Conservation (phyloP, 1,284 basidiomycete species). For the Sphagnurus paluster region DNA sequence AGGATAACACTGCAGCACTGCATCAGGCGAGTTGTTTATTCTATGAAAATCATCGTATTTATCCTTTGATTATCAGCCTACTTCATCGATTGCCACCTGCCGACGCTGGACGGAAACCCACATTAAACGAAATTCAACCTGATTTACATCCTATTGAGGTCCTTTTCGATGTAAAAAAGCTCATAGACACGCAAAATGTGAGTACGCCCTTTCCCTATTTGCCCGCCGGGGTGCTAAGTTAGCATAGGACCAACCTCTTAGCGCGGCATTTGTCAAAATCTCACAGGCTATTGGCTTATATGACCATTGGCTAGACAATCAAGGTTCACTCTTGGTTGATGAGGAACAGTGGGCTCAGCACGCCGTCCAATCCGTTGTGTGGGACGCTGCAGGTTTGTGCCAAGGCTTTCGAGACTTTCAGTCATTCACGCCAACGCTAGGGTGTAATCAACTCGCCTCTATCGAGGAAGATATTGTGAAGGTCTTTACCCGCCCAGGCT, state of each 20-base stretch:
- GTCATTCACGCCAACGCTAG: slow-evolving; percentile 35
- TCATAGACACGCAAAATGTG: slow-evolving; percentile 57
- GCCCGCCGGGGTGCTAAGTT: background rate
- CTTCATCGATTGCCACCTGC: slow-evolving; percentile 64
- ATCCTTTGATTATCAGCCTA: slow-evolving; percentile 43
- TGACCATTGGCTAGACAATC: slow-evolving; percentile 66
- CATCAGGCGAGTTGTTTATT: slow-evolving; percentile 51
- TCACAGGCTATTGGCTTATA: slow-evolving; percentile 66
- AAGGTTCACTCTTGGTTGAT: slow-evolving; percentile 47
- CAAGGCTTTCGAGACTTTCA: background rate
- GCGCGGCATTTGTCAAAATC: slow-evolving; percentile 66
- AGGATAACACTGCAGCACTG: slow-evolving; percentile 74
- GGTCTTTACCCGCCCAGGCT: slow-evolving; percentile 58
- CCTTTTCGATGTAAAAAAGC: slow-evolving; percentile 68
- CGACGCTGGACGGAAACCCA: slow-evolving; percentile 44
- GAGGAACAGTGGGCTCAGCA: slow-evolving; percentile 71
- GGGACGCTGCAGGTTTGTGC: slow-evolving; percentile 63
- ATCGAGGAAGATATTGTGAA: slow-evolving; percentile 71
- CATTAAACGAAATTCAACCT: slow-evolving; percentile 73
- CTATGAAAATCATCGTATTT: slow-evolving; percentile 11
- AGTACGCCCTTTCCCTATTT: slow-evolving; percentile 12
- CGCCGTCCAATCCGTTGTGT: slow-evolving; percentile 69
- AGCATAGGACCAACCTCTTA: slow-evolving; percentile 69
- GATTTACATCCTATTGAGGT: slow-evolving; percentile 75
- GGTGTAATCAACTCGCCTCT: slow-evolving; percentile 62